Base-by-base conservation (phyloP, 2,329 filamentous ascomycete species). In the Cladosporium oxysporum region DNA sequence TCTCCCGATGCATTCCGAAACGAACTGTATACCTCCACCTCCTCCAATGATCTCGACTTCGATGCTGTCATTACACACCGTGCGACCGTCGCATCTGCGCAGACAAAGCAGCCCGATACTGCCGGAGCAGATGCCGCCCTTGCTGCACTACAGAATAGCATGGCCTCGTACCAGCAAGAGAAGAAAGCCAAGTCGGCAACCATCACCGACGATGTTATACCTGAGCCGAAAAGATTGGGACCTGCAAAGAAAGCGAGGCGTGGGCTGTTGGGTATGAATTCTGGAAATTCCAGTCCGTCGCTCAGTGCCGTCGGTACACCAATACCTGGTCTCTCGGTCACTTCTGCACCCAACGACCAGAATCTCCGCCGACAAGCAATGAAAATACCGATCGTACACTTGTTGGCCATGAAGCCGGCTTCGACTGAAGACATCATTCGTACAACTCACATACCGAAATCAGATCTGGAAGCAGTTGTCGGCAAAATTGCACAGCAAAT, bases 81-180 rank as follows among this genome's bases (percentile, higher is more conserved):
- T 68, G 80, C 88, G 8, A 66, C 70, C 61, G 58, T 74, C 41
- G 33, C 53, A 21, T n/a, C 58, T n/a, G 31, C n/a, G 23, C 63
- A 41, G 18, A 33, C 63, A 5, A 73, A 70, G 57, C 49, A 64
- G 41, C 81, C 75, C 6, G 83, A 80, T 41, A 85, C 83, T 52
- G 83, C 83, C 31, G 84, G 83, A 67, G 83, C 83, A 47, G 87
- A 89, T 74, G 83, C 84, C 67, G 87, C 87, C 31, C 76, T 89
- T 75, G 85, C 85, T 62, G 83, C 82, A 47, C 79, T 89, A 63
- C 83, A 87, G 75, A 85, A 81, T 74, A 87, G 81, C 71, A 80
- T 89, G 74, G 87, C 83, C 67, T 83, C 84, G 26, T 82, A 86
- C 61, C 81, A 87, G 72, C 81, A 87, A 72, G 82, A 86, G 69